Evolutionary conservation across 2,329 filamentous ascomycete species (phyloP), one percentile per base, ranked within the genome.

Genomic region (Ustulina deusta): DNA sequence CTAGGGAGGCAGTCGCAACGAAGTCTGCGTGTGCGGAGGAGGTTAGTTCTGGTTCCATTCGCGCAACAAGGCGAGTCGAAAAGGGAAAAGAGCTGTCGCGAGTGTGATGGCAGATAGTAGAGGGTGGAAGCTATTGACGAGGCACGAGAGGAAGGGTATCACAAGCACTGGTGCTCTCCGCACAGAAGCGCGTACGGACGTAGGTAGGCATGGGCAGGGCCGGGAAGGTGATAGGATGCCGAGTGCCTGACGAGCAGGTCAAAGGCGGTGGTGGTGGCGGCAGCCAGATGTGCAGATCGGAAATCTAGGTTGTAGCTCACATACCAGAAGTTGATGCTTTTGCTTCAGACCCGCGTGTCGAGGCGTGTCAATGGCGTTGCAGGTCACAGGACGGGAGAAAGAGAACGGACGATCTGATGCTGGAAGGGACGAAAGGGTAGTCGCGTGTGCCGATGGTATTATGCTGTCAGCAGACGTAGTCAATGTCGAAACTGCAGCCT

Each of bases 351-450:
- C 69, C 66, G 63, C 66, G 69, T 66, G 60, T 70, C 60, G 60
- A 66, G 60, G 62, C 79, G 80, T 80, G 75, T 79, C 74, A 74
- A 75, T 71, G 73, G 74, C 72, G 77, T 75, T 73, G 75, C 74
- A 74, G 70, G 69, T 72, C 69, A 60, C 69, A 65, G 68, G 48
- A 66, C 67, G 36, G 40, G 52, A 59, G 69, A 68, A 46, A 66
- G 65, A 66, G 71, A 72, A 72, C 70, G 71, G 75, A 70, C 71
- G 74, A 73, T 73, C 72, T 62, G 72, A 67, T 65, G 66, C 68
- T 56, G 61, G 61, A 55, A 63, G 25, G 56, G 38, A 15, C 17
- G 48, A 61, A 57, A 54, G 61, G 57, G 62, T 52, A 69, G 70
- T 66, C 69, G 66, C 70, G 73, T 69, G 66, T 56, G 56, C 48